Evolutionary conservation across 2,329 filamentous ascomycete species (phyloP).

Genomic region (Penicillium fuscoglaucum): DNA sequence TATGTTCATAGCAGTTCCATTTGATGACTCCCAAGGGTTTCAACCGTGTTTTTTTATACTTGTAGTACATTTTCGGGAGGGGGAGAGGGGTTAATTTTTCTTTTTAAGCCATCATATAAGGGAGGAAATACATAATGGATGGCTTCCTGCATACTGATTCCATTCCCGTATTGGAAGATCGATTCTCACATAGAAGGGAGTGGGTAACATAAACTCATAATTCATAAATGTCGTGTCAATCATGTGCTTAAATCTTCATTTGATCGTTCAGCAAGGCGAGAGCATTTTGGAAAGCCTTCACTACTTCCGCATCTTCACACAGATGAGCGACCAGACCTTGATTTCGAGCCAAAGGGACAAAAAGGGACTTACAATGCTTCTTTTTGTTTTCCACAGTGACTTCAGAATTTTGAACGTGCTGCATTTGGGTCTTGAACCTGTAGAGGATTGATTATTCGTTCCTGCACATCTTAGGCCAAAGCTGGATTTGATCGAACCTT

Average conservation of each 20-base stretch:
- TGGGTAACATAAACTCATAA: slow-evolving; percentile 4
- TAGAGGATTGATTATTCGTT: slow-evolving; percentile 6
- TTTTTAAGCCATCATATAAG: not conserved
- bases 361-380: slow-evolving; percentile 67
- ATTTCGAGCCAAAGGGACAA: not conserved
- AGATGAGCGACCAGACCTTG: slow-evolving; percentile 18
- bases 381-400: slow-evolving; percentile 70
- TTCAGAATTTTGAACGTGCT: slow-evolving; percentile 74
- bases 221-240: not conserved
- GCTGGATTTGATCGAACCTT: slow-evolving; percentile 52
- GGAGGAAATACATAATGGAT: not conserved
- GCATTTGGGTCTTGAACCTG: slow-evolving; percentile 75
- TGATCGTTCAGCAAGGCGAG: slow-evolving; percentile 46
- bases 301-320: slow-evolving; percentile 43
- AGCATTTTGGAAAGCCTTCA: slow-evolving; percentile 51
- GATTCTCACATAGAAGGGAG: not conserved
- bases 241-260: slow-evolving; percentile 17
- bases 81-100: not conserved
- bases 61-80: not conserved
- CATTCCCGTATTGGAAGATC: not conserved
- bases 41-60: not conserved
- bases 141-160: not conserved
- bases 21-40: not conserved
- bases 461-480: not conserved
- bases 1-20: not conserved